phyloP scores from a whole-genome alignment of 371 early-diverging fungal species.

The Batkoa obscura region DNA sequence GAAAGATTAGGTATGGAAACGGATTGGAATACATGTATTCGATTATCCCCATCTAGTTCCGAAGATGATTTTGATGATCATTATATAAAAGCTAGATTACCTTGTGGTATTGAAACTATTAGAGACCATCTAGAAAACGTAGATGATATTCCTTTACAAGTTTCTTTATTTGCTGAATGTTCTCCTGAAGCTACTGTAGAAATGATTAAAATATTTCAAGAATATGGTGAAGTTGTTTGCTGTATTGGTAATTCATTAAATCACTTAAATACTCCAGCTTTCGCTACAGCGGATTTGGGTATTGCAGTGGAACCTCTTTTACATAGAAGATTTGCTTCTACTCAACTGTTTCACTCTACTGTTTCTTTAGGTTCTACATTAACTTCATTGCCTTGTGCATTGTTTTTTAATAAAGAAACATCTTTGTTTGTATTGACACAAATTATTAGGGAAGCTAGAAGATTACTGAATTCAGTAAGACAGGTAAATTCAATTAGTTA shows the following conservation, averaged over 20 bases:
- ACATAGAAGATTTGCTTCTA: not conserved
- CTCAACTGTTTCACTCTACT: conserved; percentile 24
- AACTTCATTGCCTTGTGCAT: conserved; percentile 52
- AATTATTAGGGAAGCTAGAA: conserved; percentile 82
- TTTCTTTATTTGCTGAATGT: conserved; percentile 93
- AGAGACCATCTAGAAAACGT: conserved; percentile 74
- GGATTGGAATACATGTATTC: conserved; percentile 96
- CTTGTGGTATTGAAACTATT: conserved; percentile 89
- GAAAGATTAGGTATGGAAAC: conserved; percentile 91
- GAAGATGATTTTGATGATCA: conserved; percentile 65
- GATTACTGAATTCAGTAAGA: conserved; percentile 51
- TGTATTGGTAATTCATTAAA: conserved; percentile 84
- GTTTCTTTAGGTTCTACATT: conserved; percentile 59
- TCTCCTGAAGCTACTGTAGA: conserved; percentile 55
- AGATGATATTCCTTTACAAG: conserved; percentile 96
- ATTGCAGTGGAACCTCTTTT: conserved; percentile 65
- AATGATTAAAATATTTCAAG: conserved; percentile 91
- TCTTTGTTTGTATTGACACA: conserved; percentile 89
- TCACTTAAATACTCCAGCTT: conserved; percentile 62
- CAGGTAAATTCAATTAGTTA: conserved; percentile 30
- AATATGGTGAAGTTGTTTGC: conserved; percentile 90
- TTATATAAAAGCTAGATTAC: conserved; percentile 91
- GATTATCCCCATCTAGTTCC: conserved; percentile 44
- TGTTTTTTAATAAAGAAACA: conserved; percentile 79
- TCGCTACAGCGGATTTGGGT: conserved; percentile 59